These are phyloP conservation scores for Penicillium sp. DNA, from an alignment of 2,329 filamentous ascomycete genomes.

Conservation along the genomic window DNA sequence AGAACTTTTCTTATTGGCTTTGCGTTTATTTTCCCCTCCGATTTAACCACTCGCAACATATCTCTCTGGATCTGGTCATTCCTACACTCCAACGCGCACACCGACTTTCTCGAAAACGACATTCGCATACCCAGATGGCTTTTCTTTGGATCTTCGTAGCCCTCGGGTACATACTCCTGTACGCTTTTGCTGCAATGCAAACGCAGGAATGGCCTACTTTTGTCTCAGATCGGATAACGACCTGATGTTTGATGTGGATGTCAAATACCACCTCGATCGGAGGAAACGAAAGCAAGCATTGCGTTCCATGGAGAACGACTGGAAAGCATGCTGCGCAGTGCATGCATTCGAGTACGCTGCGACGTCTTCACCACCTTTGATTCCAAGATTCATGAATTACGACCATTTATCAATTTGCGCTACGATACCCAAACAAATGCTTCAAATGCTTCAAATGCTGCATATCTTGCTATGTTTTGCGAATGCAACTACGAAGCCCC, in stretches of 20 bases:
- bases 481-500: not conserved
- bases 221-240: slow-evolving; percentile 17
- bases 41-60: not conserved
- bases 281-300: not conserved
- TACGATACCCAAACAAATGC: slow-evolving; percentile 2
- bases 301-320: not conserved
- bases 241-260: slow-evolving; percentile 13
- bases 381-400: not conserved
- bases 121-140: slow-evolving; percentile 20
- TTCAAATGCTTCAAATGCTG: not conserved
- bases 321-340: not conserved
- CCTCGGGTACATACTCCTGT: slow-evolving; percentile 36
- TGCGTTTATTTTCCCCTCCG: not conserved
- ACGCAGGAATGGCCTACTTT: slow-evolving; percentile 11
- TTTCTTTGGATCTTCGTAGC: slow-evolving; percentile 36
- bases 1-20: not conserved
- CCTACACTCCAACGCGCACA: not conserved
- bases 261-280: not conserved
- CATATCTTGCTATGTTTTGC: not conserved
- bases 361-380: not conserved
- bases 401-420: not conserved
- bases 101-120: slow-evolving; percentile 2
- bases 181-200: slow-evolving; percentile 33
- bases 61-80: not conserved
- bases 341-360: not conserved